These are phyloP conservation scores for Colletotrichum sp. DNA, from an alignment of 2,329 filamentous ascomycete species.

Conservation along the genomic window DNA sequence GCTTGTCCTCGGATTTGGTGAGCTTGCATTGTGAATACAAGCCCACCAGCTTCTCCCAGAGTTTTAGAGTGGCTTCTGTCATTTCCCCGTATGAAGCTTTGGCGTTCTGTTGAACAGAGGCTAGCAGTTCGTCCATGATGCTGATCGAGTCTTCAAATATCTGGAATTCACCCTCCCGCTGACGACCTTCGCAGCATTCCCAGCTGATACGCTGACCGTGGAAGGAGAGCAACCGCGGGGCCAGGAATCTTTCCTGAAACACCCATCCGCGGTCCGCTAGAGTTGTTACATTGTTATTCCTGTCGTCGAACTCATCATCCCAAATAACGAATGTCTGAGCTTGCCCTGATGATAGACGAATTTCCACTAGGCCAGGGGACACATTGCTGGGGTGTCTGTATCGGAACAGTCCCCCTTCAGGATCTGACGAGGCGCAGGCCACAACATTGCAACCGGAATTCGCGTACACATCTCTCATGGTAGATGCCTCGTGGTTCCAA, in stretches of 20 bases:
- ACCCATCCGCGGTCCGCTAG: not conserved
- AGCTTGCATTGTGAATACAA: not conserved
- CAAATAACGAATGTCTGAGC: not conserved
- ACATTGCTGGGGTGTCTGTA: not conserved
- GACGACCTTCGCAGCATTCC: not conserved
- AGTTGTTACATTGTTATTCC: accelerated
- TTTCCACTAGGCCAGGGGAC: not conserved
- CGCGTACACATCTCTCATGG: not conserved
- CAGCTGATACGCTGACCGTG: not conserved
- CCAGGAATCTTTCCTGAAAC: not conserved
- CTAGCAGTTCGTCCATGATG: not conserved
- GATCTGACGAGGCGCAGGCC: not conserved
- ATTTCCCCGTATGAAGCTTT: not conserved
- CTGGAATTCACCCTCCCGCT: not conserved
- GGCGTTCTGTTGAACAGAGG: not conserved
- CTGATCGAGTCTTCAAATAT: not conserved
- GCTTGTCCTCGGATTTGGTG: not conserved
- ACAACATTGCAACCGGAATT: not conserved
- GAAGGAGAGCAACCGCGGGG: not conserved
- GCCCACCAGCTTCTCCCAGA: not conserved
- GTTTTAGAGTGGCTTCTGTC: not conserved
- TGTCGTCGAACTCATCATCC: accelerated
- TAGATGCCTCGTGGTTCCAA: not conserved
- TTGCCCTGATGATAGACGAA: not conserved
- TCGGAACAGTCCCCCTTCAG: not conserved